These are phyloP conservation scores for Cucurbita moschata DNA, from an alignment of 306 rosid genomes.

Conservation along the genomic window DNA sequence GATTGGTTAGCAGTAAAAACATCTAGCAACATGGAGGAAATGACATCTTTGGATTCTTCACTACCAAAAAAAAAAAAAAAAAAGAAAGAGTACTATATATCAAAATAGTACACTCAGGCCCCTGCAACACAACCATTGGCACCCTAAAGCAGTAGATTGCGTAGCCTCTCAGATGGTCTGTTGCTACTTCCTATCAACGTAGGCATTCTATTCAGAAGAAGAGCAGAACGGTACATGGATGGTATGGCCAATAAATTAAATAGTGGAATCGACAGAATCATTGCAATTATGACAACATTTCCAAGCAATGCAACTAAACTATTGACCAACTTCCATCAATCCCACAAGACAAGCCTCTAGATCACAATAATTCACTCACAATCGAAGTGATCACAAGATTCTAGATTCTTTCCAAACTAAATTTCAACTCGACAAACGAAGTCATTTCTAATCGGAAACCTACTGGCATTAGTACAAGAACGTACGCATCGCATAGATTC, in stretches of 20 bases:
- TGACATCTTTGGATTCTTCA: neutral
- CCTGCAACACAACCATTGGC: neutral
- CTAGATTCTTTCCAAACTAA: neutral
- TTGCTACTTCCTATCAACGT: neutral
- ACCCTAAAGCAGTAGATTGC: neutral
- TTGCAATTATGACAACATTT: neutral
- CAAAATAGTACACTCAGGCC: neutral
- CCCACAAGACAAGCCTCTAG: neutral
- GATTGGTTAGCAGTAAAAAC: neutral
- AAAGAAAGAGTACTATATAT: neutral
- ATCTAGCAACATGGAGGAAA: neutral
- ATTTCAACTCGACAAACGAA: neutral
- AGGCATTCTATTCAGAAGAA: neutral
- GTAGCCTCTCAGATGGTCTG: neutral
- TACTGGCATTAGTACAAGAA: neutral
- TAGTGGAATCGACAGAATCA: neutral
- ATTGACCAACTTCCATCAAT: neutral
- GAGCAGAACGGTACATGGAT: neutral
- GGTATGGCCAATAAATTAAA: neutral
- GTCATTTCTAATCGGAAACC: neutral
- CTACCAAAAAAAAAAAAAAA: neutral
- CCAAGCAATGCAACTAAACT: neutral
- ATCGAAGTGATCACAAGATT: neutral
- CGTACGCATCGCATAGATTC: neutral
- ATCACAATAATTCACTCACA: neutral